A percentile compares a stretch with the other conserved stretches of the same genome.
Evolutionary conservation across 305 asterid species (phyloP).

Genomic region (Ilex paraguariensis): DNA sequence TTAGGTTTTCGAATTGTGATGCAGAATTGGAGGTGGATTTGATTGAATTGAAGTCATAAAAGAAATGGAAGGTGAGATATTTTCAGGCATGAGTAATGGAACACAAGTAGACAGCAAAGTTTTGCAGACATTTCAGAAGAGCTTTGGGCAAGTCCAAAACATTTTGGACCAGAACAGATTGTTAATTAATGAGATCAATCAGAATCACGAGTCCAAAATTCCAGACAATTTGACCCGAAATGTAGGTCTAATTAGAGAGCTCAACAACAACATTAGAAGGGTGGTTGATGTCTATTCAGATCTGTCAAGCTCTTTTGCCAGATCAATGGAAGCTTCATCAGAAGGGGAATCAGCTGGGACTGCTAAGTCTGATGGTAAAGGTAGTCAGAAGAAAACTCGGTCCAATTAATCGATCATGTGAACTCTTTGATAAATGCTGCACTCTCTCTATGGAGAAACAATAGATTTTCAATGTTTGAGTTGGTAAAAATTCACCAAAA

Average conservation of each 20-base stretch:
- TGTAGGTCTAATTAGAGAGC: constrained; percentile 71
- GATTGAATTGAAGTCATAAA: constrained; percentile 5
- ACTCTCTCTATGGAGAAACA: not conserved
- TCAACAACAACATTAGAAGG: constrained; percentile 76
- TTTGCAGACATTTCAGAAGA: constrained; percentile 62
- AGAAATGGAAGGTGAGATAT: constrained; percentile 65
- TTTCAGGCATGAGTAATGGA: constrained; percentile 42
- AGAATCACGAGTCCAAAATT: constrained; percentile 75
- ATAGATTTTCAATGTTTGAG: not conserved
- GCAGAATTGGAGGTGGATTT: constrained; percentile 3
- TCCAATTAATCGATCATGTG: constrained; percentile 21
- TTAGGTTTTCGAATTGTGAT: not conserved
- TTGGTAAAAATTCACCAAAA: not conserved
- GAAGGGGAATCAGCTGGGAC: constrained; percentile 64
- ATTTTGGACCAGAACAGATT: constrained; percentile 83
- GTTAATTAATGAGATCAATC: constrained; percentile 76
- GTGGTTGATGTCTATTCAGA: constrained; percentile 73
- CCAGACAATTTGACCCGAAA: constrained; percentile 65
- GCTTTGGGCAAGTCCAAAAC: constrained; percentile 68
- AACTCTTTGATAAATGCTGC: not conserved
- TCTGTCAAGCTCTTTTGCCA: constrained; percentile 54
- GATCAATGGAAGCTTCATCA: constrained; percentile 59
- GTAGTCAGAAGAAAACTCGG: constrained; percentile 56
- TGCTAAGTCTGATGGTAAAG: constrained; percentile 56
- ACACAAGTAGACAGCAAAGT: constrained; percentile 53